Evolutionary conservation across 2,329 filamentous ascomycete genomes (phyloP).

Genomic region (Penicillium verrucosum): DNA sequence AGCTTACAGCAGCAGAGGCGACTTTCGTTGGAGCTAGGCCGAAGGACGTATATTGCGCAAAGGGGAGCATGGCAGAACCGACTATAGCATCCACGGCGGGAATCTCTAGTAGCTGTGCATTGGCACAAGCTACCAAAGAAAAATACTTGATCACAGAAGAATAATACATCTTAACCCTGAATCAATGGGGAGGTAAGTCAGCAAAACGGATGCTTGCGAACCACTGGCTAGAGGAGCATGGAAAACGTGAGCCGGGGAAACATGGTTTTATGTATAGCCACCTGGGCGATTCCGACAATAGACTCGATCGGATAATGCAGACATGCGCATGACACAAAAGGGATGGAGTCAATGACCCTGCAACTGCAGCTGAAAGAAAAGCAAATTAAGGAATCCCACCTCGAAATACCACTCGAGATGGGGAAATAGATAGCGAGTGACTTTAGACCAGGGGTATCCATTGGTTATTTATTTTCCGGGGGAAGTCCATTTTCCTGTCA

Average conservation of each 20-base stretch:
- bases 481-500: constrained; percentile 10
- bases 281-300: background rate
- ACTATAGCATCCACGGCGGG: constrained; percentile 19
- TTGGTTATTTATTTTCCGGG: constrained; percentile 2
- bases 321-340: constrained; percentile 12
- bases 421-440: constrained; percentile 18
- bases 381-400: constrained; percentile 13
- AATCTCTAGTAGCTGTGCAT: constrained; percentile 18
- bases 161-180: constrained; percentile 17
- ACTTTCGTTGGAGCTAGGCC: constrained; percentile 10
- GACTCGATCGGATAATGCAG: constrained; percentile 5
- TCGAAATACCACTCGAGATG: constrained; percentile 20
- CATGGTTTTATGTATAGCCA: constrained; percentile 14
- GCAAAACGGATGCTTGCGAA: background rate
- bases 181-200: background rate
- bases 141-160: constrained; percentile 11
- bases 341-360: background rate
- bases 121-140: constrained; percentile 19
- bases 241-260: constrained; percentile 1
- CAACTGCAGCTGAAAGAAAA: constrained; percentile 1
- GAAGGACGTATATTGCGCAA: constrained; percentile 17
- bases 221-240: background rate
- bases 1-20: background rate
- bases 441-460: constrained; percentile 6
- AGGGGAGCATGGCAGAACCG: constrained; percentile 14